These are phyloP conservation scores for Moesziomyces parantarcticus DNA, from an alignment of 1,284 basidiomycete species.

Conservation along the genomic window DNA sequence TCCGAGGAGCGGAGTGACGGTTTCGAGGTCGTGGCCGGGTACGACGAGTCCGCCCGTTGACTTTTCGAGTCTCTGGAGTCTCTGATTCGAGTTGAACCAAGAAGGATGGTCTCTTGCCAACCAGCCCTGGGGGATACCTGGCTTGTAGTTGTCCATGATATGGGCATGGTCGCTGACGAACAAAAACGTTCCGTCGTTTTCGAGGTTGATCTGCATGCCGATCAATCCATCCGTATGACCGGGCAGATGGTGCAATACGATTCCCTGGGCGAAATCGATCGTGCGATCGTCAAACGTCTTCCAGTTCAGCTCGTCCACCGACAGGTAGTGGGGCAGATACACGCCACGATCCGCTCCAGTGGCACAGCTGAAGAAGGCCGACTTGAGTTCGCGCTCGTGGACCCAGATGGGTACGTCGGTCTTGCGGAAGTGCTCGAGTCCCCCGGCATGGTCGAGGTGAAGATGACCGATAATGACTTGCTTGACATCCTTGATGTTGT, in stretches of 20 bases:
- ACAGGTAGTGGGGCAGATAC: slow-evolving; percentile 56
- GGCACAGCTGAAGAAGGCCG: slow-evolving; percentile 55
- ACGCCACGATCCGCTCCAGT: slow-evolving; percentile 59
- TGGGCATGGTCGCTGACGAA: slow-evolving; percentile 56
- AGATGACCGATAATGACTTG: slow-evolving; percentile 54
- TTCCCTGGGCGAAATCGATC: slow-evolving; percentile 58
- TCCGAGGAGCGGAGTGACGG: slow-evolving; percentile 34
- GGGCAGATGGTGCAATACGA: slow-evolving; percentile 61
- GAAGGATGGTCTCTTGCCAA: slow-evolving; percentile 54
- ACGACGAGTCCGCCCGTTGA: slow-evolving; percentile 46
- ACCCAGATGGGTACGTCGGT: slow-evolving; percentile 61
- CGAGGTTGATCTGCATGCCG: slow-evolving; percentile 59
- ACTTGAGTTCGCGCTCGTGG: slow-evolving; percentile 61
- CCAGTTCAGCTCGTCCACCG: slow-evolving; percentile 56
- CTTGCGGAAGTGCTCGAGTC: slow-evolving; percentile 52
- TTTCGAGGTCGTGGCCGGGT: slow-evolving; percentile 52
- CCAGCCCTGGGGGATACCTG: slow-evolving; percentile 57
- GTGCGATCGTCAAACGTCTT: slow-evolving; percentile 61
- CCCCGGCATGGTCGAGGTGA: slow-evolving; percentile 64
- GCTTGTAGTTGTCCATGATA: slow-evolving; percentile 56
- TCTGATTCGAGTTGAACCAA: slow-evolving; percentile 59
- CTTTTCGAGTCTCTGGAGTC: slow-evolving; percentile 52
- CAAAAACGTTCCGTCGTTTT: slow-evolving; percentile 54
- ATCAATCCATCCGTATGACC: slow-evolving; percentile 64
- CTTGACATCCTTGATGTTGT: slow-evolving; percentile 57